These are phyloP conservation scores for Tephrocybe sp. DNA, from an alignment of 768 basidiomycete genomes.

Conservation along the genomic window DNA sequence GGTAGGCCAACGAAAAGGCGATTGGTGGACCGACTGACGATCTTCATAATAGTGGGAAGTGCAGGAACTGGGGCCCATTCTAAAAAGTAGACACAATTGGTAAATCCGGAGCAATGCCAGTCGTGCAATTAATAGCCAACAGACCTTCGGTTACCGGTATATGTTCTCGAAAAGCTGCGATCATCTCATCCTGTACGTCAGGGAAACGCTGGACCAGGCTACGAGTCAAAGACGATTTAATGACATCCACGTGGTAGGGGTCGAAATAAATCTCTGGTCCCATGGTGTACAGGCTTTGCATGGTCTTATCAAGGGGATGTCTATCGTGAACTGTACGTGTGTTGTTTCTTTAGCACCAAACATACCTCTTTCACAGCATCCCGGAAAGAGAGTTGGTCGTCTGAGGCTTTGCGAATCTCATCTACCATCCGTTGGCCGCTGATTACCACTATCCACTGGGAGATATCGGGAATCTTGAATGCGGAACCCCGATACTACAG, in stretches of 20 bases:
- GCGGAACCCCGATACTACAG: constrained; percentile 16
- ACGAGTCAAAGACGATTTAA: constrained; percentile 34
- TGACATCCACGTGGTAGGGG: constrained; percentile 30
- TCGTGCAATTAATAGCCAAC: not conserved
- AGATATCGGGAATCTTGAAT: constrained; percentile 24
- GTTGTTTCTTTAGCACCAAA: constrained; percentile 3
- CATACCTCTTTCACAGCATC: constrained; percentile 29
- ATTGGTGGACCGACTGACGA: constrained; percentile 39
- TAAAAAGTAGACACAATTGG: no score
- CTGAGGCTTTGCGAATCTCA: constrained; percentile 32
- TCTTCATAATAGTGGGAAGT: constrained; percentile 28
- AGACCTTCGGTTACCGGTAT: constrained; percentile 32
- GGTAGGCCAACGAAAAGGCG: constrained; percentile 47
- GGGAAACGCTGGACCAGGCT: constrained; percentile 37
- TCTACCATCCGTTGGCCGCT: constrained; percentile 29
- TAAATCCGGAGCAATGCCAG: no score
- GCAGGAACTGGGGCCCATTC: constrained; percentile 35
- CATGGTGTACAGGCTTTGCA: constrained; percentile 39
- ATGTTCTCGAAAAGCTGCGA: constrained; percentile 36
- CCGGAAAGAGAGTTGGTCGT: constrained; percentile 26
- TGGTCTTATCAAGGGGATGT: no score
- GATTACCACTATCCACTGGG: constrained; percentile 31
- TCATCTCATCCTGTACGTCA: constrained; percentile 46
- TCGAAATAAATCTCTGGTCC: constrained; percentile 27
- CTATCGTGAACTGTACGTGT: no score